Evolutionary conservation across 371 early-diverging fungal genomes (phyloP), one percentile per base, ranked within the genome.

Genomic region (Rhizopus stolonifer): DNA sequence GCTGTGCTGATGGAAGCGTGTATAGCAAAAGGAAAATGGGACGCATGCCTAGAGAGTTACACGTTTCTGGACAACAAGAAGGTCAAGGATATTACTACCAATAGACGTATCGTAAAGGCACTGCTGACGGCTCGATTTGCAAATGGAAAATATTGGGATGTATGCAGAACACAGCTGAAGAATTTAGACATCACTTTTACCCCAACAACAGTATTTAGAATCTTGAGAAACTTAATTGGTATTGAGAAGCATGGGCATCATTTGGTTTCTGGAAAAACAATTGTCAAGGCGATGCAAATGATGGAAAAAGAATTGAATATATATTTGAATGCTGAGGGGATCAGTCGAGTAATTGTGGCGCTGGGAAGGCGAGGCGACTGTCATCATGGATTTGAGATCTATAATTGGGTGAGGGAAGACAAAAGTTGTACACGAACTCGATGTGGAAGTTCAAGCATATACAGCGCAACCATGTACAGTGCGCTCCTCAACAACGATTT

Each of bases 341-440:
- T 73, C 2, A 25, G 50, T 29, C 59, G 60, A 10, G 23, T 77
- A 8, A 69, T 77, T 7, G 36, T 33, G 3, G 56, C 49, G 0
- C 29, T 77, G 6, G 77, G 77, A 6, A 49, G 69, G 21, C 56
- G 69, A 14, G 69, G 69, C 5, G 58, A 71, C 43, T 40, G 61
- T 14, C 25, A 50, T 7, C 52, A 56, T 19, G 67, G 65, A 0
- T 65, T 56, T 40, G 45, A 24, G 6, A 23, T 77, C 4, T 77
- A 77, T 24, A 49, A 49, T 9, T 66, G 61, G 54, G 63, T 59
- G 0, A 57, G 69, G 34, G 58, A 56, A 13, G 47, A 55, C 2
- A 36, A 42, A n/a, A 40, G 31, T 1, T 25, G 47, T 15, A 43
- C 42, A 26, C 45, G 33, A 2, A 42, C 34, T 15, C 36, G 71